Percentiles rank a stretch among this genome's conserved stretches.
Conservation (phyloP, 805 yeast genomes). For the Suhomyces vadensis region DNA sequence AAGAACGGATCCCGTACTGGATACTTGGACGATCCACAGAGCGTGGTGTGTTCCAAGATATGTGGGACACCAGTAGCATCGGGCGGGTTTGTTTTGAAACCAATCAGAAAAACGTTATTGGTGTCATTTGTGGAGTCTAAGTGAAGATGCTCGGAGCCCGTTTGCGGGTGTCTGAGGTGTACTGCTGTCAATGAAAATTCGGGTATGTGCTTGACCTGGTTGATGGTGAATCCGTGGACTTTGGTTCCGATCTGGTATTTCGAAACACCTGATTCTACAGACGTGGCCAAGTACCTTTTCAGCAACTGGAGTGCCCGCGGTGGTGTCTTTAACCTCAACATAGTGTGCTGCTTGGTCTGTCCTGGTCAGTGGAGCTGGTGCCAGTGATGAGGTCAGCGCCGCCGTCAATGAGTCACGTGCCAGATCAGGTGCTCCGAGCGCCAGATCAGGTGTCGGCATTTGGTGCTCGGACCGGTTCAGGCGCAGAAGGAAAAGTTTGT, state of each 20-base stretch:
- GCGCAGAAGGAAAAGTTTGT: too few relatives aligned
- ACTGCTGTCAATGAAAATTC: slow-evolving; percentile 82
- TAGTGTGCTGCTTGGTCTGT: not conserved
- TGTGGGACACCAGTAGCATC: slow-evolving; percentile 96
- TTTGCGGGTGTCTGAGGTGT: slow-evolving; percentile 60
- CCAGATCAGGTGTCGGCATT: too few relatives aligned
- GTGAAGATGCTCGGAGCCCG: slow-evolving; percentile 84
- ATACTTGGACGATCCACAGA: slow-evolving; percentile 88
- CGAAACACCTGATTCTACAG: not conserved
- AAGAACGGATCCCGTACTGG: slow-evolving; percentile 98
- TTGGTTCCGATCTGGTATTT: slow-evolving; percentile 65
- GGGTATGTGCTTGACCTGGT: slow-evolving; percentile 68
- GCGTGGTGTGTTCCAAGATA: slow-evolving; percentile 91
- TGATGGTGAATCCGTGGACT: slow-evolving; percentile 67
- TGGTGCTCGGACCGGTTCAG: too few relatives aligned
- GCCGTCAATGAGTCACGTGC: too few relatives aligned
- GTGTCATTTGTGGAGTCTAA: slow-evolving; percentile 74
- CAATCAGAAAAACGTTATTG: slow-evolving; percentile 86
- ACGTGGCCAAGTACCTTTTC: not conserved
- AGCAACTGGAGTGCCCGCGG: not conserved
- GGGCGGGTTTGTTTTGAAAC: slow-evolving; percentile 93
- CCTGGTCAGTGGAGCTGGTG: too few relatives aligned
- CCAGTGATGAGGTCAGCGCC: too few relatives aligned
- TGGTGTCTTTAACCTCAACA: not conserved
- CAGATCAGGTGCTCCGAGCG: too few relatives aligned